Evolutionary conservation across 192 early-diverging fungal genomes (phyloP), one percentile per base, ranked within the genome.

Genomic region (Umbelopsis isabellina): DNA sequence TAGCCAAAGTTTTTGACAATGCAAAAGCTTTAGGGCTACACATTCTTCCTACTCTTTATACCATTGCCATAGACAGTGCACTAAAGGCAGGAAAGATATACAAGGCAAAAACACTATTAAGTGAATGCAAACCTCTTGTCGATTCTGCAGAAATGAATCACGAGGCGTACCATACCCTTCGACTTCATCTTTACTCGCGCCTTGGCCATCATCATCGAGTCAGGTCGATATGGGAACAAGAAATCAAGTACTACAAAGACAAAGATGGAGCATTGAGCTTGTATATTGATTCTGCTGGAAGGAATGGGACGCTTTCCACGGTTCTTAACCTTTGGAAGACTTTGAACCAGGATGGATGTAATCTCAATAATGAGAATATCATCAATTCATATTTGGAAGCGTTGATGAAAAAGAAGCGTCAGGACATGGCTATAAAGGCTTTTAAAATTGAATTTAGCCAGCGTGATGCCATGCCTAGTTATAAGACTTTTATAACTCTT

Each of bases 351-450:
- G 30, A 61, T 61, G 55, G 55, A 15, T 61, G 18, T 16, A 30
- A 61, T 35, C 30, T 61, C 12, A 61, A 61, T 18, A 35, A 61
- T 6, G 55, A 61, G 33, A 61, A 61, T n/a, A 25, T 61, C 30
- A 27, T 61, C 55, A 61, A 61, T 6, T 61, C 55, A 16, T 61
- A 61, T 18, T n/a, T 61, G 30, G 55, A 61, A 35, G 55, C 55
- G 2, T 3, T 61, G 30, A 25, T 61, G 30, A 27, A 30, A 35
- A 27, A 16, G 27, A 18, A 30, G 16, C 55, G 33, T 27, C 55
- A 61, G 16, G 55, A 61, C 30, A n/a, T 61, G 25, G 55, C 55
- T 4, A n/a, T 61, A 16, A 25, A 35, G 12, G 30, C 27, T 1
- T 61, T 61, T 25, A 35, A 61, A 25, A 37, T 13, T 35, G 55